Evolutionary conservation across 2,329 filamentous ascomycete species (phyloP), one percentile per base, ranked within the genome.

Genomic region (Sclerotinia glacialis): DNA sequence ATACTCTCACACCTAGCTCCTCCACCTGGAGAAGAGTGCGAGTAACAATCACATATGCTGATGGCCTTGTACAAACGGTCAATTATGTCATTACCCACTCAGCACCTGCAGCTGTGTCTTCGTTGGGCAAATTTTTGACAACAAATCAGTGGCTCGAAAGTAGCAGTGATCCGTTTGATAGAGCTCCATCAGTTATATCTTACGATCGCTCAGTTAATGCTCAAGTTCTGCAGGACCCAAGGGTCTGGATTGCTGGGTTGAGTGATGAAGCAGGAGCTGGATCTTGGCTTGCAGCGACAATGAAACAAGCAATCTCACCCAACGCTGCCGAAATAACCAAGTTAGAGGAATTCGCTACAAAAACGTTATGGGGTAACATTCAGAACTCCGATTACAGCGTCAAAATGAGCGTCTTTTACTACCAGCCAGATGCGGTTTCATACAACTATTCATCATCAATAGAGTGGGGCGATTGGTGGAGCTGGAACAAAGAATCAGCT

Each of bases 231-330:
- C 82, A 83, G 61, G 81, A 83, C 44, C 66, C 78, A 0, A 79
- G 85, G 1, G 84, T 81, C 8, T 87, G 85, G 85, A 82, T 87
- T 5, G 80, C 85, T 0, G 85, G 85, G 0, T 78, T 88, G 0
- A 86, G 83, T 65, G 85, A 87, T 66, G 85, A 88, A 75, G 85
- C 79, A 0, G 85, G 85, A 1, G 82, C 83, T 0, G 84, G 84
- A 1, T 81, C 84, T 0, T 86, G 82, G 68, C 79, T 86, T 0
- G 83, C 85, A 0, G 82, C 83, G 0, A 76, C 80, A 2, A 80
- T 85, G 76, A 87, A 88, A 74, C 82, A 86, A 67, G 78, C 79
- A 1, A 73, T 81, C 8, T 82, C 83, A 44, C 84, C 85, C 0
- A 74, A 80, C 12, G 77, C 80, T 0, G 75, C 74, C 0, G 83